phyloP scores from a whole-genome alignment of 495 filamentous ascomycete genomes.

The Hyaloscypha variabilis region DNA sequence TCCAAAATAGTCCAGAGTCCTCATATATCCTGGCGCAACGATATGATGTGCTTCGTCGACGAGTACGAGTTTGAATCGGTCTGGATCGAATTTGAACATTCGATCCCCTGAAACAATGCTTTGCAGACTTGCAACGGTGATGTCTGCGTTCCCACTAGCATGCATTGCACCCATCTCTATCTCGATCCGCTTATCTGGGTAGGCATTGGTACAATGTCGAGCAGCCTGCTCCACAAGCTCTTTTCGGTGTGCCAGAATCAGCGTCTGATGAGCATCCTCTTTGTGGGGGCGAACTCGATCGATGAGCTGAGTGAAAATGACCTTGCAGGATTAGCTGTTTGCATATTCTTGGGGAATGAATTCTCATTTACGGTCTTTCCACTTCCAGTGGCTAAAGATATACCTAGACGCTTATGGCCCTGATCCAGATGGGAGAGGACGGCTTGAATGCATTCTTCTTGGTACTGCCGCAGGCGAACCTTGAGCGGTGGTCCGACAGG shows the following conservation, averaged over 20 bases:
- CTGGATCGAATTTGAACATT: constrained; percentile 78
- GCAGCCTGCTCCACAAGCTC: constrained; percentile 97
- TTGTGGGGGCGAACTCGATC: constrained; percentile 66
- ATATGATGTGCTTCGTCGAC: constrained; percentile 99
- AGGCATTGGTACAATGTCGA: constrained; percentile 75
- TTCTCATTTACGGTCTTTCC: constrained; percentile 77
- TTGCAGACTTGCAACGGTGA: constrained; percentile 89
- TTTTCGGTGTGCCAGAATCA: constrained; percentile 89
- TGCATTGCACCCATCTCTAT: constrained; percentile 84
- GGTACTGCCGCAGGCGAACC: constrained; percentile 72
- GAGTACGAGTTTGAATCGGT: constrained; percentile 82
- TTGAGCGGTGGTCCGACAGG: constrained; percentile 11
- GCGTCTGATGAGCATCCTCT: constrained; percentile 67
- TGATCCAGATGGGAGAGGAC: constrained; percentile 70
- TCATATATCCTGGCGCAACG: constrained; percentile 77
- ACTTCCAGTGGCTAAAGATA: constrained; percentile 89
- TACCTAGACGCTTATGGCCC: constrained; percentile 80
- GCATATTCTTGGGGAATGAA: neutral
- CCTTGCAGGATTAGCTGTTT: constrained; percentile 44
- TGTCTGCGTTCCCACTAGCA: constrained; percentile 80
- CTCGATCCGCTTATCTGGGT: constrained; percentile 78
- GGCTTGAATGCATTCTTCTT: constrained; percentile 88
- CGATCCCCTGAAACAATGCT: constrained; percentile 76
- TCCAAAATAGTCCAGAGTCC: constrained; percentile 72
- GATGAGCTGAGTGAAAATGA: constrained; percentile 97